Conservation (phyloP, 2,329 filamentous ascomycete genomes). For the Cordyceps cateniannulata region DNA sequence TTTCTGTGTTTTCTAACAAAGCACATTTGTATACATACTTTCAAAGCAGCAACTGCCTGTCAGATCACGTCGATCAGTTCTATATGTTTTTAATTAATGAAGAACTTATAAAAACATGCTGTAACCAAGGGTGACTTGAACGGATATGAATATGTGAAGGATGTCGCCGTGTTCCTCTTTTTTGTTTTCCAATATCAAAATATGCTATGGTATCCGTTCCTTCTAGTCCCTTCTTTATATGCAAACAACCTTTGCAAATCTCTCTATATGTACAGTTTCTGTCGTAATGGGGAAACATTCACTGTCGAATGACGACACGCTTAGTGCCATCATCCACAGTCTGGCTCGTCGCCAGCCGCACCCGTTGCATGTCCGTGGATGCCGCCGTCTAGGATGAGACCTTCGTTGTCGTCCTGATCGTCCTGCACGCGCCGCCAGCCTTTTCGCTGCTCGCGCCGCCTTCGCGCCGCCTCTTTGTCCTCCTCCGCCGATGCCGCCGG, state of each 20-base stretch:
- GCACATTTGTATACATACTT: conserved; percentile 3
- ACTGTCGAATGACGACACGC: neutral
- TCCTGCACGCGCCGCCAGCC: conserved; percentile 57
- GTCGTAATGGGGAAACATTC: neutral
- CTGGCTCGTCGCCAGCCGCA: conserved; percentile 12
- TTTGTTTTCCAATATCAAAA: no score
- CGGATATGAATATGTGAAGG: no score
- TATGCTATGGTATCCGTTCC: no score
- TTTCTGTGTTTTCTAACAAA: neutral
- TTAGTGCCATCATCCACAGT: neutral
- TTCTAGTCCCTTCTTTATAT: no score
- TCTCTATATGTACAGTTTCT: neutral
- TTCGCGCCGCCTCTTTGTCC: conserved; percentile 27
- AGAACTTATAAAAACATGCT: neutral
- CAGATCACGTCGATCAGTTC: neutral
- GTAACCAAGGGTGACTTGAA: no score
- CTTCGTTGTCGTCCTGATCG: conserved; percentile 52
- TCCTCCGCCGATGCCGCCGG: neutral
- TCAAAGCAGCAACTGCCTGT: neutral
- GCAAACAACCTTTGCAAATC: neutral
- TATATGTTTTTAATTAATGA: neutral
- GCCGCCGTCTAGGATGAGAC: conserved; percentile 52
- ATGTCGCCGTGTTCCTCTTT: no score
- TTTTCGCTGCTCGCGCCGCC: conserved; percentile 35
- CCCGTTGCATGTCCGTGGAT: conserved; percentile 33